These are phyloP conservation scores for Sporothrix sp. DNA, from an alignment of 2,329 filamentous ascomycete genomes.

Conservation along the genomic window DNA sequence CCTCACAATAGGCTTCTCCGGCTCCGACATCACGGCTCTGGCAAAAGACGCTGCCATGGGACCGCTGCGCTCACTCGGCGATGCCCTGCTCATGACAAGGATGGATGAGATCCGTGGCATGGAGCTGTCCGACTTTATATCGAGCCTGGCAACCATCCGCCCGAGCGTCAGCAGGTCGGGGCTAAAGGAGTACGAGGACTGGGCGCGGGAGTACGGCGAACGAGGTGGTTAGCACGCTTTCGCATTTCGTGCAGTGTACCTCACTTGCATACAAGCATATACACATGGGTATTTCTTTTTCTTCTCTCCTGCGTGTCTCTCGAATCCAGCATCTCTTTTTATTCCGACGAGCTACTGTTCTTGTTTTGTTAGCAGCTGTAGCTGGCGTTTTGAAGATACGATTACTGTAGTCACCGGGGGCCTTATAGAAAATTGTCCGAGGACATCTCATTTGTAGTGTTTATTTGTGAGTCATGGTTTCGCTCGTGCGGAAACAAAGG, in stretches of 20 bases:
- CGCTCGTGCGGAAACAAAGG: too few relatives aligned
- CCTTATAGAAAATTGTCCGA: too few relatives aligned
- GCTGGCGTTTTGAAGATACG: too few relatives aligned
- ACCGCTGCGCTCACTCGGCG: conserved; percentile 78
- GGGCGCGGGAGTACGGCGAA: conserved; percentile 89
- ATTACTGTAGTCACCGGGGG: too few relatives aligned
- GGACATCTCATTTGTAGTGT: background rate
- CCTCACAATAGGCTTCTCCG: conserved; percentile 67
- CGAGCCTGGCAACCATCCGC: conserved; percentile 73
- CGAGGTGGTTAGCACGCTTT: conserved; percentile 54
- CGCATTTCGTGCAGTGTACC: background rate
- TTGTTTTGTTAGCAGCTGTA: too few relatives aligned
- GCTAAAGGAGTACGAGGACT: conserved; percentile 83
- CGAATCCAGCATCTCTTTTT: background rate
- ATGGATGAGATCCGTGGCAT: conserved; percentile 94
- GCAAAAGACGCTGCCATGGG: conserved; percentile 99
- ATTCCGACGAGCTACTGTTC: background rate
- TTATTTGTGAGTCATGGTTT: too few relatives aligned
- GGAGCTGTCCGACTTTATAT: conserved; percentile 68
- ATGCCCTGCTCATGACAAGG: conserved; percentile 78
- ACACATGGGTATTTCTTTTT: background rate
- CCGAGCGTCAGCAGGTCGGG: conserved; percentile 83
- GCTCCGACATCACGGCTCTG: conserved; percentile 90
- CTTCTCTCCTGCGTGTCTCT: background rate
- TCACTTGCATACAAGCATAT: background rate